A percentile compares a stretch with the other conserved stretches of the same genome.
These are phyloP conservation scores for Metschnikowia noctiluminum DNA, from an alignment of 805 yeast species.

Conservation along the genomic window DNA sequence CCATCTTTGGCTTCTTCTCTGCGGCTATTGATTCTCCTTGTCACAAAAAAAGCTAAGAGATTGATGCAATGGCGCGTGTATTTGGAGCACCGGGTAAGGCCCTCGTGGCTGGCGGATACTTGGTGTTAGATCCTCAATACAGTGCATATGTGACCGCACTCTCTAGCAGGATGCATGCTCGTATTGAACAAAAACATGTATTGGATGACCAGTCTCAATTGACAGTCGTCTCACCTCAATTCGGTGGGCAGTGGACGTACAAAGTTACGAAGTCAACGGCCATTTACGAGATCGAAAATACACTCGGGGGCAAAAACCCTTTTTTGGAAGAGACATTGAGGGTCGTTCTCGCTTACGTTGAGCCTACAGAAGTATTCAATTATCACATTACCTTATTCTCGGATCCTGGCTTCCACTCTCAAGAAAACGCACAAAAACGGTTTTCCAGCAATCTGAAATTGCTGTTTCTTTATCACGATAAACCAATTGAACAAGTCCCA, in stretches of 20 bases:
- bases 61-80: constrained; percentile 33
- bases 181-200: constrained; percentile 27
- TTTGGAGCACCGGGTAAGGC: constrained; percentile 97
- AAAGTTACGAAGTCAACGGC: constrained; percentile 14
- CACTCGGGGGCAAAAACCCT: constrained; percentile 52
- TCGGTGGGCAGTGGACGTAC: constrained; percentile 70
- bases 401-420: constrained; percentile 88
- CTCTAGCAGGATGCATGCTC: constrained; percentile 86
- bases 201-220: constrained; percentile 25
- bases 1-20: too few species aligned
- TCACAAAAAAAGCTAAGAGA: not conserved
- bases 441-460: constrained; percentile 34
- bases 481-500: constrained; percentile 66
- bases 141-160: constrained; percentile 80
- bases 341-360: constrained; percentile 52
- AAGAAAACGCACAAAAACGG: constrained; percentile 41
- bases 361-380: constrained; percentile 23
- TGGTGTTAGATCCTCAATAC: constrained; percentile 78
- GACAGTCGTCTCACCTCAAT: constrained; percentile 71
- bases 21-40: too few species aligned
- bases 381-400: constrained; percentile 65
- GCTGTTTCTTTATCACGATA: constrained; percentile 57
- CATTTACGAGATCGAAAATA: not conserved
- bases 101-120: constrained; percentile 88
- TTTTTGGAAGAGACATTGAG: constrained; percentile 65